Evolutionary conservation across 2,329 filamentous ascomycete species (phyloP), one percentile per base, ranked within the genome.

Genomic region (Teratosphaeriaceae sp.): DNA sequence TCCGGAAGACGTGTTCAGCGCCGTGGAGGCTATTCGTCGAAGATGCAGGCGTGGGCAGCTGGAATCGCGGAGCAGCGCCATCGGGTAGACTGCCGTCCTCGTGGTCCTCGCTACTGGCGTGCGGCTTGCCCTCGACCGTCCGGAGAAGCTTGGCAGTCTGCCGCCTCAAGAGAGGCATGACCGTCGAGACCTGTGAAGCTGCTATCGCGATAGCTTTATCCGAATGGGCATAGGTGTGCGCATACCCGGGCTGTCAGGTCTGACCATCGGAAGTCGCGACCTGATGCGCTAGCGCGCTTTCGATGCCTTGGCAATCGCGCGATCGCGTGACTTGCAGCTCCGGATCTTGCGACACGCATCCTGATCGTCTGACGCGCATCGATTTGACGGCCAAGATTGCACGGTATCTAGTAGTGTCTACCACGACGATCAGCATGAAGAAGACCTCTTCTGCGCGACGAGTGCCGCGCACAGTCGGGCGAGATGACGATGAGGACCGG

Each of bases 401-500:
- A n/a, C n/a, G 6, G 24, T 31, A 11, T n/a, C 29, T 31, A 11
- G n/a, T n/a, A n/a, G n/a, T n/a, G 6, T n/a, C 8, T 5, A 13
- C 31, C 31, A 19, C 31, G n/a, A 60, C 23, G n/a, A n/a, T n/a
- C n/a, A n/a, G n/a, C n/a, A 81, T 82, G 78, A 78, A 73, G 47
- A 72, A 77, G 50, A 66, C 72, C 7, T 75, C 78, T 50, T 70
- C 69, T 31, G 71, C 71, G 47, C 68, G 75, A 42, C 72, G 78
- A 50, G 88, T 92, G 54, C 81, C 85, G 36, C 83, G 85, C 52
- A 84, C 88, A 57, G 85, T 95, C 54, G 83, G 80, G 36, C 72
- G 79, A 31, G 84, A 87, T 34, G 79, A 82, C 11, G 80, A 85
- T 3, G 82, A 81, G 29, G 60, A 45, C 46, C 61, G 30, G 50